Evolutionary conservation across 2,329 filamentous ascomycete genomes (phyloP), one percentile per base, ranked within the genome.

Genomic region (Cylindrodendrum hubeiense): DNA sequence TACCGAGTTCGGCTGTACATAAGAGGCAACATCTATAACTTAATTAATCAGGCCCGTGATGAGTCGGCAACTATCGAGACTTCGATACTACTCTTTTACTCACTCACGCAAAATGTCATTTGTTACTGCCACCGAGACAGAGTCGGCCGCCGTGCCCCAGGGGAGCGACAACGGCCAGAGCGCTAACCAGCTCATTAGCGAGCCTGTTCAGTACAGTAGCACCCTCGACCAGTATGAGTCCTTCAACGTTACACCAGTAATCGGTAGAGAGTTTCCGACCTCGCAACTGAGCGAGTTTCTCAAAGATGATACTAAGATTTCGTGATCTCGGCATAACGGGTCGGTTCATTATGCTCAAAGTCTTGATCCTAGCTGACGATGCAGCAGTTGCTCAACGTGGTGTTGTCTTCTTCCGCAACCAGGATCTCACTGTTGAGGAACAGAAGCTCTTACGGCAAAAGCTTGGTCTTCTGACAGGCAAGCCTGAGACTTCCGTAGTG

Each of bases 371-470:
- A 12, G 26, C 21, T 44, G 12, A 9, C 5, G 10, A 46, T 5
- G 17, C 33, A 44, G 26, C 51, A 91, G 90, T 93, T 68, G 91
- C 90, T 1, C 86, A 88, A 63, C 86, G 90, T 1, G 90, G 90
- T 12, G 90, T 93, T 3, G 89, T 92, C 24, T 91, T 92, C 80
- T 91, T 93, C 79, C 86, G 90, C 22, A 84, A 86, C 28, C 90
- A 93, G 68, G 82, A 82, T 41, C 77, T 92, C 33, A 85, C 83
- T 66, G 85, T 90, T 73, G 87, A 89, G 2, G 82, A 90, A 2
- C 89, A 91, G 71, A 93, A 93, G 78, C 80, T 89, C 58, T 82
- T 93, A 0, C 86, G 89, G 19, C 84, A 90, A 52, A 82, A 85
- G 0, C 83, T 91, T 0, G 89, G 89, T 12, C 78, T 88, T 73